Conservation (phyloP, 1,284 basidiomycete genomes). For the Xerocomus minutiporus region DNA sequence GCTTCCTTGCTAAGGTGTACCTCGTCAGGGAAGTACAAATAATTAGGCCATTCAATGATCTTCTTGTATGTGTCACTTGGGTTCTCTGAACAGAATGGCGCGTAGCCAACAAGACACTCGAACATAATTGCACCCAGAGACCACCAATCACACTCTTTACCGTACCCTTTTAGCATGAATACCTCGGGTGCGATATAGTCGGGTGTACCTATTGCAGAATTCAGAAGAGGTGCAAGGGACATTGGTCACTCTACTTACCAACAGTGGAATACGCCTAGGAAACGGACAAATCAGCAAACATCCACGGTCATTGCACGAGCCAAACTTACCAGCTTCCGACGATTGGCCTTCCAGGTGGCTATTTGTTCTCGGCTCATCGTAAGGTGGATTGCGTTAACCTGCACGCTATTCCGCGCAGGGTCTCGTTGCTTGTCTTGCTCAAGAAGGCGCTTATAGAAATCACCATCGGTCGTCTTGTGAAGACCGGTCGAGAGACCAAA, state of each 20-base stretch:
- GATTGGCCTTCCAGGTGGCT: constrained; percentile 98
- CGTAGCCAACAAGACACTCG: constrained; percentile 96
- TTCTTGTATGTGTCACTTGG: constrained; percentile 98
- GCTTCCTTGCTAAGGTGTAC: constrained; percentile 91
- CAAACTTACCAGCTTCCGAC: constrained; percentile 79
- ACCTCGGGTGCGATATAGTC: constrained; percentile 95
- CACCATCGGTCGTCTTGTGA: constrained; percentile 95
- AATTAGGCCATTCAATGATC: constrained; percentile 93
- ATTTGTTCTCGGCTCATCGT: constrained; percentile 95
- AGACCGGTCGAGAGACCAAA: constrained; percentile 98
- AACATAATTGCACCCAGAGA: constrained; percentile 97
- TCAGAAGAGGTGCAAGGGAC: constrained; percentile 1
- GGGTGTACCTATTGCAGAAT: constrained; percentile 32
- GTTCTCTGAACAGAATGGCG: constrained; percentile 97
- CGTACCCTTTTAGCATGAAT: constrained; percentile 96
- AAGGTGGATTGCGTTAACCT: constrained; percentile 92
- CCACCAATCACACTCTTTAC: constrained; percentile 99
- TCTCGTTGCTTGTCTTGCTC: constrained; percentile 60
- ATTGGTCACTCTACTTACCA: constrained; percentile 47
- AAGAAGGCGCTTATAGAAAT: constrained; percentile 88
- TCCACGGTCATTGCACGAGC: not conserved
- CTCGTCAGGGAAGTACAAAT: constrained; percentile 93
- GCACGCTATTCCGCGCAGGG: constrained; percentile 82
- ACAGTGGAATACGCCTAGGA: constrained; percentile 93
- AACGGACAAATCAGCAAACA: constrained; percentile 10